Evolutionary conservation across 441 rosid genomes (phyloP), one percentile per base, ranked within the genome.

Genomic region (Populus hybrid): DNA sequence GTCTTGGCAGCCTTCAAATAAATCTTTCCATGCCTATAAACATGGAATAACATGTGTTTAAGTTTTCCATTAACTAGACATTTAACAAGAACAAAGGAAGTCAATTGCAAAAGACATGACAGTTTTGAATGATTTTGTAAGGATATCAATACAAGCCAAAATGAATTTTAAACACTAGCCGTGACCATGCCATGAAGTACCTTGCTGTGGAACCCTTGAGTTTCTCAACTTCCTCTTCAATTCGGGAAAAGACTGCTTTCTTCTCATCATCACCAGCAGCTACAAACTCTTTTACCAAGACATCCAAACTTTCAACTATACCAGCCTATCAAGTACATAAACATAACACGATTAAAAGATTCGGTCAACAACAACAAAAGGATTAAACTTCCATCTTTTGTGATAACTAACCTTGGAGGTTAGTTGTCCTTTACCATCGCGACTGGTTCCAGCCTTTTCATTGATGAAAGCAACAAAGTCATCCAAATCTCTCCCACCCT

Each of bases 391-490:
- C 23, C 77, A 69, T 24, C 6, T 9, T 34, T 66, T 42, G 28
- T 46, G 21, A 36, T 57, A 70, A 83, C 87, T 83, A 75, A 90
- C 98, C 79, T 89, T 90, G 71, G 92, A 87, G 67, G 95, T 94
- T 64, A 92, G 92, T 73, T 90, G 91, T 73, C 99, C 99, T 79
- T 92, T 90, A 64, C 79, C 90, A 84, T 94, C 97, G 34, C 99
- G 91, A 79, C 91, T 91, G 57, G 95, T 91, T 77, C 97, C 97
- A 82, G 80, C 73, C 82, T 89, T 94, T 73, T 90, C 94, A 69
- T 95, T 95, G 74, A 95, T 87, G 86, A 94, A 91, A 83, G 70
- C 83, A 28, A 94, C 98, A 78, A 95, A 92, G 84, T 91, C 98
- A 34, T 90, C 98, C 61, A 94, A 77, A 76, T 91, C 97, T 85